Percentiles rank a stretch among this genome's conserved stretches.
Conservation (phyloP, 1,284 basidiomycete genomes). For the Cryptococcus hybrid region DNA sequence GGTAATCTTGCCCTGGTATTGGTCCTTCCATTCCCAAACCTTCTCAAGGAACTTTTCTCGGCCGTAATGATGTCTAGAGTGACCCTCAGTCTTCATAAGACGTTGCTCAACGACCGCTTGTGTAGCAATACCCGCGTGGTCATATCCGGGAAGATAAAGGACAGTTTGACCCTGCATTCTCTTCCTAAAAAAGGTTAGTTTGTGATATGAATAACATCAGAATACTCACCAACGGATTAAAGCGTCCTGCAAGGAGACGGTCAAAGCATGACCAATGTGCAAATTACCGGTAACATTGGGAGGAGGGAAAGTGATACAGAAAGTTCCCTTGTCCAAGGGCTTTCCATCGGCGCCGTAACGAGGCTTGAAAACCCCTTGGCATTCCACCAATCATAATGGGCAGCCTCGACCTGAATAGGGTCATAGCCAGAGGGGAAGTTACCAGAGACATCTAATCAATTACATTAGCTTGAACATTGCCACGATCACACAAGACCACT, state of each 20-base stretch:
- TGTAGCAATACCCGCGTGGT: slow-evolving; percentile 98
- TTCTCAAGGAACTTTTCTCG: slow-evolving; percentile 88
- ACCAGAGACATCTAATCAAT: slow-evolving; percentile 67
- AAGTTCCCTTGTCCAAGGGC: slow-evolving; percentile 61
- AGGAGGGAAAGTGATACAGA: slow-evolving; percentile 89
- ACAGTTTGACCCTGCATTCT: slow-evolving; percentile 94
- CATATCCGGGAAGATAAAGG: slow-evolving; percentile 91
- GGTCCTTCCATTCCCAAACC: slow-evolving; percentile 97
- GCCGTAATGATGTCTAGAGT: slow-evolving; percentile 90
- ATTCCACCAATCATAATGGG: slow-evolving; percentile 99
- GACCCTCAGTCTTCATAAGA: slow-evolving; percentile 75
- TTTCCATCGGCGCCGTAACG: slow-evolving; percentile 61
- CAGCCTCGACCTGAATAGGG: slow-evolving; percentile 89
- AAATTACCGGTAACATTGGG: slow-evolving; percentile 98
- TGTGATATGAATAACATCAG: not conserved
- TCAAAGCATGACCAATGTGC: slow-evolving; percentile 95
- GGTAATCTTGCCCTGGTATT: slow-evolving; percentile 92
- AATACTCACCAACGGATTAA: slow-evolving; percentile 74
- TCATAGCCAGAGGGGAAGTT: slow-evolving; percentile 80
- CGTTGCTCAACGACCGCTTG: slow-evolving; percentile 98
- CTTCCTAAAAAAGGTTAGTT: slow-evolving; percentile 61
- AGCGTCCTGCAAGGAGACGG: slow-evolving; percentile 87
- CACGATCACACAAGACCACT: slow-evolving; percentile 8
- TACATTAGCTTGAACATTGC: too few species aligned
- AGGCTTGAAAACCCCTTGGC: slow-evolving; percentile 87